Evolutionary conservation across 2,329 filamentous ascomycete species (phyloP), one percentile per base, ranked within the genome.

Genomic region (Sporothrix sp.): DNA sequence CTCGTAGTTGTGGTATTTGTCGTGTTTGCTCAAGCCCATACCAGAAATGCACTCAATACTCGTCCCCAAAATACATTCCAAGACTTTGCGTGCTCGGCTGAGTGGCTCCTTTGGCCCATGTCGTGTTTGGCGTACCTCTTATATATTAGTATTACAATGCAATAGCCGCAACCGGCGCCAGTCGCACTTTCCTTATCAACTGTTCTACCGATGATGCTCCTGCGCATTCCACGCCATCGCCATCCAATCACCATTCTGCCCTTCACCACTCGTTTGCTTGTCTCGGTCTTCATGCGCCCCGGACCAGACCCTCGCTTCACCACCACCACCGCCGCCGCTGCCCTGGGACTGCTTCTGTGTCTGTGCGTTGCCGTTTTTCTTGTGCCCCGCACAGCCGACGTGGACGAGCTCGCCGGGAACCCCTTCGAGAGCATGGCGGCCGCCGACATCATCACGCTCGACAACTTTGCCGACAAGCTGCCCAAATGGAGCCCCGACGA

Each of bases 391-490:
- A 3, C 37, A 14, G 9, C 20, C 16, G 14, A 11, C 38, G 20
- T 33, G 14, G n/a, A 69, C 68, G 66, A 3, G 38, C 21, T 11
- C 44, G 3, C 23, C 44, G 13, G 18, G 27, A 13, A 58, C 58
- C 8, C 54, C 20, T 35, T 23, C 30, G 32, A 20, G 8, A 38
- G 13, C 36, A 10, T 21, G 13, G 20, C 30, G 14, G 30, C 30
- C 33, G 25, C 67, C 30, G 66, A 73, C 58, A 63, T 73, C 56
- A 64, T 79, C 50, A 76, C 71, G 4, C 68, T 80, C 54, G 71
- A 74, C 16, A 76, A 77, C 58, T 68, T 76, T 52, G 60, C 66
- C 54, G 61, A 70, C 36, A 72, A 68, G 60, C 65, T 79, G 59
- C 69, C 71, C 32, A 60, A 60, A 63, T 79, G 75, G 76, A 60